Base-by-base conservation (phyloP, 2,329 filamentous ascomycete genomes). In the Fusarium keratoplasticum region DNA sequence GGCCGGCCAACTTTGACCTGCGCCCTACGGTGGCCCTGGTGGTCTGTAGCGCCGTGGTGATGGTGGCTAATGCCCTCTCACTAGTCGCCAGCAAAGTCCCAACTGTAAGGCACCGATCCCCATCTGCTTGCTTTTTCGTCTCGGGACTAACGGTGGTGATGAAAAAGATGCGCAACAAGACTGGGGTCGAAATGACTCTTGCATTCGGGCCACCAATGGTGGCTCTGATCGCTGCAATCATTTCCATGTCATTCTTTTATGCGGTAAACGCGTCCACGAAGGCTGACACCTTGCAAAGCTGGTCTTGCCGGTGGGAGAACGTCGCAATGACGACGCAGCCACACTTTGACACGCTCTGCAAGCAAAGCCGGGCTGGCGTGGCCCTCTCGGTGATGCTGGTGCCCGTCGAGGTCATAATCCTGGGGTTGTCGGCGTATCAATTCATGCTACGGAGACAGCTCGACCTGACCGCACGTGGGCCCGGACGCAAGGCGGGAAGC, bases 301-400 rank as follows among this genome's bases (percentile, higher is more conserved):
- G 90, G 90, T 88, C 86, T 44, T 92, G 90, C 80, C 88, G 89
- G 71, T 92, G 90, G 90, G 81, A 82, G 10, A 76, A 83, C 25
- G 82, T 91, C n/a, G 80, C 81, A 69, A 90, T 91, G 88, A 75
- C 77, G 18, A 78, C 82, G 38, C 81, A 86, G 70, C 89, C 90
- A 33, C 83, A 89, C 76, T 92, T 90, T 77, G 85, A 84, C 18
- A 86, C 85, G 0, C 81, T 92, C 59, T 92, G 90, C 81, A 84
- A 81, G 69, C 86, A 91, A 81, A 89, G 86, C 81, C 84, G 85
- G 76, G 87, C 86, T 6, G 87, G 85, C 2, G 80, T 91, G 31
- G 88, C 87, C 73, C 82, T 92, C 52, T 84, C 86, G 27, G 83
- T 90, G 65, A 79, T 90, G 72, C 83, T 91, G 58, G 86, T 92